A percentile compares a stretch with the other conserved stretches of the same genome.
Conservation (phyloP, 2,329 filamentous ascomycete genomes). For the Talaromyces sp. region DNA sequence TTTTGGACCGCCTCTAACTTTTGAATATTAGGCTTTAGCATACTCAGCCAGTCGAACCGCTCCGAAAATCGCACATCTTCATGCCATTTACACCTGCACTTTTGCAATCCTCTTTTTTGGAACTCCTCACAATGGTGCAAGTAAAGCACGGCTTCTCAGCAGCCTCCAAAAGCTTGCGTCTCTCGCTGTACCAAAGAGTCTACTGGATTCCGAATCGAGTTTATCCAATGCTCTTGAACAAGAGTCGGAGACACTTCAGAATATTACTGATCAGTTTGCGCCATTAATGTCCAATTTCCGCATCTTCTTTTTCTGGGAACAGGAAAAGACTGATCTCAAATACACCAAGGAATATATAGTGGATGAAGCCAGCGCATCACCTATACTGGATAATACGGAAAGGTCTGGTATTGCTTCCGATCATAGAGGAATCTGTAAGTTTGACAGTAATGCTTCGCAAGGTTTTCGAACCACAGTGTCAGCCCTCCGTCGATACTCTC, state of each 20-base stretch:
- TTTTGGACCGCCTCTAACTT: background rate
- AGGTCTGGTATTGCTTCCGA: conserved; percentile 33
- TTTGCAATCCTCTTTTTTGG: conserved; percentile 37
- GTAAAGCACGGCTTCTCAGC: conserved; percentile 25
- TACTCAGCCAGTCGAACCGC: conserved; percentile 28
- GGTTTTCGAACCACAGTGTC: conserved; percentile 27
- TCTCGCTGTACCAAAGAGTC: conserved; percentile 26
- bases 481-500: conserved; percentile 13
- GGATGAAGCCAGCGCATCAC: conserved; percentile 28
- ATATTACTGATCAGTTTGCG: conserved; percentile 38
- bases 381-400: conserved; percentile 35
- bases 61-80: conserved; percentile 28
- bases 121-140: conserved; percentile 37
- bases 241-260: conserved; percentile 39
- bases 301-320: conserved; percentile 42
- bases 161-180: conserved; percentile 29
- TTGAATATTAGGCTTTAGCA: conserved; percentile 30
- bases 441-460: conserved; percentile 24
- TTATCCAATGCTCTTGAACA: conserved; percentile 54
- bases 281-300: conserved; percentile 36
- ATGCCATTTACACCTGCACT: conserved; percentile 39
- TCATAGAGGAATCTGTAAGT: conserved; percentile 32
- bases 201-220: conserved; percentile 36
- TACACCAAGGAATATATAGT: conserved; percentile 34
- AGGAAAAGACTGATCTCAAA: conserved; percentile 35